Base-by-base conservation (phyloP, 306 rosid genomes). In the Neltuma alba region DNA sequence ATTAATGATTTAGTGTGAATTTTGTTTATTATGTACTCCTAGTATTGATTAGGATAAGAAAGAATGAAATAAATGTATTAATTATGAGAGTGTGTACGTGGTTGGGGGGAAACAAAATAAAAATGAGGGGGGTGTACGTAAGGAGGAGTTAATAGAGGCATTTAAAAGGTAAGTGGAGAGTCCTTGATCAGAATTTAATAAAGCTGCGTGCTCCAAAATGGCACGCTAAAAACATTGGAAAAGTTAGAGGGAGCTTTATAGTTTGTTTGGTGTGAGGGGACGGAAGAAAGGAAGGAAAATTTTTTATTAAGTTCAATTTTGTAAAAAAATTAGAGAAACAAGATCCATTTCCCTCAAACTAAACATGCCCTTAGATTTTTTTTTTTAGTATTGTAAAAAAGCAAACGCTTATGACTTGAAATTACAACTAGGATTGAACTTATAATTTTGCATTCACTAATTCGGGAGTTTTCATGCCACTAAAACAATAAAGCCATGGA, bases 191-290 rank as follows among this genome's bases (percentile, higher is more conserved):
- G 48, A n/a, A 44, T 9, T 50, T 50, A 50, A 50, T 18, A 75
- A 78, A 65, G 71, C 48, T 55, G 71, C n/a, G n/a, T n/a, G n/a
- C 28, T 42, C 73, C 74, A 54, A 65, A 50, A 60, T n/a, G 42
- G 76, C 48, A 72, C 36, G 37, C 42, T 47, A 74, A 72, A 44
- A 66, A 27, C 47, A 45, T 7, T 16, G 18, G 18, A 33, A 55
- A 73, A 33, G 23, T 74, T 16, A 58, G 47, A 42, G 1, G 21
- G 70, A 38, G 40, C 28, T 30, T 10, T 37, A 20, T 33, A 72
- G 65, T 42, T n/a, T n/a, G n/a, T n/a, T n/a, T n/a, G n/a, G n/a
- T n/a, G n/a, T n/a, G n/a, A n/a, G n/a, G n/a, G n/a, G n/a, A n/a
- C n/a, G n/a, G n/a, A n/a, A n/a, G n/a, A n/a, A n/a, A n/a, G n/a